Evolutionary conservation across 495 filamentous ascomycete genomes (phyloP), one percentile per base, ranked within the genome.

Genomic region (Zalerion maritima): DNA sequence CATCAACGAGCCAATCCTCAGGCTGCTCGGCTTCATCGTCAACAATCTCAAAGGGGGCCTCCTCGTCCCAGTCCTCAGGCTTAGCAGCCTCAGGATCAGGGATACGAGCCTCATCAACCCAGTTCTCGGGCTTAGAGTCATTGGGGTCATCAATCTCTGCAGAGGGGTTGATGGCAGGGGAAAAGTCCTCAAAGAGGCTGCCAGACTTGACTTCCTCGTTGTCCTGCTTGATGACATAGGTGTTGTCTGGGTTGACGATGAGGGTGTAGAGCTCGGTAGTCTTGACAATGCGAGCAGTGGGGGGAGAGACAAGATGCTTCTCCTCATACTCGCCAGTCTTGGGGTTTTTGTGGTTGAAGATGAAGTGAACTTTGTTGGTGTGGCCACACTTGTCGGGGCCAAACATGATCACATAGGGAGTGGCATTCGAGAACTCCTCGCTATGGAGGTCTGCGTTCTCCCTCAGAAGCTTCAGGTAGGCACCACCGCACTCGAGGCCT

Each of bases 271-370:
- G 73, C 42, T 86, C 74, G 31, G 83, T 79, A 39, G 78, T 73
- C 73, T 94, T 94, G 61, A 70, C 69, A 52, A 87, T 91, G 46
- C 75, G 76, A 47, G 87, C 85, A 28, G 75, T 61, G 23, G 91
- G 84, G 22, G 89, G 74, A 43, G 69, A 67, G 54, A 71, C 79
- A 31, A 96, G 69, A 63, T 99, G 91, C 74, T 99, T 99, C 79
- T 99, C 91, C 71, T 96, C 89, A 46, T 99, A 99, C 58, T 94
- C 87, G 57, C 89, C 86, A 28, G 84, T 94, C 80, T 94, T 96
- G 47, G 91, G 91, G 73, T 96, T 99, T 79, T 96, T 99, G 81
- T 96, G 91, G 54, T 89, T 87, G 78, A 99, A 91, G 60, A 99
- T 99, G 63, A 99, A 93, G 70, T 99, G 91, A 33, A 99, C 82